Conservation (phyloP, 2,329 filamentous ascomycete species). For the Aspergillus aculeatus region DNA sequence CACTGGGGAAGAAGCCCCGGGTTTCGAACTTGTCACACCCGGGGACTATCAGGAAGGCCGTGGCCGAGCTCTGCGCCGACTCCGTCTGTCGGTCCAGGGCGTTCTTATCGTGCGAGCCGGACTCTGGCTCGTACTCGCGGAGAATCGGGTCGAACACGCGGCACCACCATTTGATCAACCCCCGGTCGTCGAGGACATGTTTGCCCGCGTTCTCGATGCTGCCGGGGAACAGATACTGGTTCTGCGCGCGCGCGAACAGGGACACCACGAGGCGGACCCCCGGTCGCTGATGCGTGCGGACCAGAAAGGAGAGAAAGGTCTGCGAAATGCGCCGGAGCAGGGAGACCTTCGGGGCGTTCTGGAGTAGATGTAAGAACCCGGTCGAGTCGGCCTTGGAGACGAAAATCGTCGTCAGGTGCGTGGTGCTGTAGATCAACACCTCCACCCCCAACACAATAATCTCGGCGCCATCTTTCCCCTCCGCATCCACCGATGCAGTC, state of each 20-base stretch:
- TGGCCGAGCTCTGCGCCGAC: slow-evolving; percentile 46
- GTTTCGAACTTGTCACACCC: slow-evolving; percentile 82
- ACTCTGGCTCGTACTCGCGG: slow-evolving; percentile 45
- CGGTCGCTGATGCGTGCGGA: slow-evolving; percentile 63
- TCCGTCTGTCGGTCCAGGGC: slow-evolving; percentile 29
- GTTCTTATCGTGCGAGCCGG: slow-evolving; percentile 34
- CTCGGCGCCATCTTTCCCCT: slow-evolving; percentile 38
- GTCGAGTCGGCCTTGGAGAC: slow-evolving; percentile 97
- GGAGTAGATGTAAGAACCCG: slow-evolving; percentile 71
- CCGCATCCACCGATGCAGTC: slow-evolving; percentile 52
- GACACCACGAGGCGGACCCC: slow-evolving; percentile 74
- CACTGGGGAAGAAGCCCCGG: slow-evolving; percentile 70
- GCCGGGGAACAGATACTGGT: slow-evolving; percentile 91
- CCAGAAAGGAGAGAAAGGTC: slow-evolving; percentile 73
- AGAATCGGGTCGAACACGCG: slow-evolving; percentile 77
- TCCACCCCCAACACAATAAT: slow-evolving; percentile 82
- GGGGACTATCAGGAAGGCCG: slow-evolving; percentile 82
- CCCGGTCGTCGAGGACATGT: slow-evolving; percentile 87
- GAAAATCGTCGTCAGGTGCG: slow-evolving; percentile 79
- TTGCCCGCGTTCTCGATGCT: slow-evolving; percentile 82
- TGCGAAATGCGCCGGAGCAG: slow-evolving; percentile 68
- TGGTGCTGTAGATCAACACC: slow-evolving; percentile 80
- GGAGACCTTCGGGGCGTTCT: slow-evolving; percentile 63
- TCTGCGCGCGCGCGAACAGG: slow-evolving; percentile 86
- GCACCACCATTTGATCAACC: slow-evolving; percentile 95